Conservation (phyloP, 257 asterid genomes). For the Parsonsia alboflavescens region DNA sequence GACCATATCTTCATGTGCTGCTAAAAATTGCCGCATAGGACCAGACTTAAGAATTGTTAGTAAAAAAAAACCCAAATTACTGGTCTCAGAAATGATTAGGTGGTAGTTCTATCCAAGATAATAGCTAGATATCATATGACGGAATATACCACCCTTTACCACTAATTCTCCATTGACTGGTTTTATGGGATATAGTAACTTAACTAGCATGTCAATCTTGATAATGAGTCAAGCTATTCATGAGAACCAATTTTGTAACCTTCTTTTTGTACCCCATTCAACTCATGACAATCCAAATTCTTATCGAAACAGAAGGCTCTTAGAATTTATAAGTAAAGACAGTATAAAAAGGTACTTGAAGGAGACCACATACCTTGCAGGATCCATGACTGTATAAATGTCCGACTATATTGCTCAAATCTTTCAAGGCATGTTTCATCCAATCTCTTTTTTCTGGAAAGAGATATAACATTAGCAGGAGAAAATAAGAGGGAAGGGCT, state of each 20-base stretch:
- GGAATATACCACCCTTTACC: background rate
- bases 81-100: background rate
- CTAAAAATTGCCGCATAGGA: background rate
- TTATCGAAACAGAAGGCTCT: background rate
- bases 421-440: constrained; percentile 90
- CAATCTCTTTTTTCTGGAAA: constrained; percentile 76
- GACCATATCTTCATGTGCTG: background rate
- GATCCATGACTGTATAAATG: constrained; percentile 93
- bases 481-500: background rate
- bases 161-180: background rate
- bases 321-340: background rate
- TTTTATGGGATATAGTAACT: background rate
- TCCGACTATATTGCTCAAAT: constrained; percentile 83
- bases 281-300: background rate
- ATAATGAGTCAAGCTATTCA: background rate
- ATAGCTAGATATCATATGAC: background rate
- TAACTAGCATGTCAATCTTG: background rate
- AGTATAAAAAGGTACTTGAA: constrained; percentile 3
- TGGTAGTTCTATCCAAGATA: background rate
- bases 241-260: background rate
- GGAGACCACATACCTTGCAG: constrained; percentile 56
- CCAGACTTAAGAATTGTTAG: background rate
- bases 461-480: background rate
- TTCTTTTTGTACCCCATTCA: background rate
- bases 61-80: background rate